Conservation (phyloP, 495 filamentous ascomycete species). For the Penicillium paradoxum region DNA sequence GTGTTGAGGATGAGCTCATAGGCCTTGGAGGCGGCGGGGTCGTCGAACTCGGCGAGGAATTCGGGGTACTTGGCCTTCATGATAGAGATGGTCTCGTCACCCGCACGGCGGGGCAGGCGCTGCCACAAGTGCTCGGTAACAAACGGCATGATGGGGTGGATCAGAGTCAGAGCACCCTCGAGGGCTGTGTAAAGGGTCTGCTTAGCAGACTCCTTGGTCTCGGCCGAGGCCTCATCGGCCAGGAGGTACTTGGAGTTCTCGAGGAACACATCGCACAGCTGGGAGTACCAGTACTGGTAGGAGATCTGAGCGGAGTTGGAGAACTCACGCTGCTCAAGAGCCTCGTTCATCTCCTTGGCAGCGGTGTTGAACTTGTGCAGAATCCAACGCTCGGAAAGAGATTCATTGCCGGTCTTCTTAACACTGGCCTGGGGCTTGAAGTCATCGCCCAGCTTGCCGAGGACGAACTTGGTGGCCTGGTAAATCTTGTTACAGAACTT, state of each 20-base stretch:
- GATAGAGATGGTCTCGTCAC: conserved; percentile 61
- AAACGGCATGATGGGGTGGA: conserved; percentile 79
- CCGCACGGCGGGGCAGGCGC: conserved; percentile 60
- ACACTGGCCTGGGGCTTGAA: conserved; percentile 58
- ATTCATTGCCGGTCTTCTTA: conserved; percentile 59
- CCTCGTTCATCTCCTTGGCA: conserved; percentile 67
- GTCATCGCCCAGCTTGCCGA: conserved; percentile 68
- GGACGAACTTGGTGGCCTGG: conserved; percentile 81
- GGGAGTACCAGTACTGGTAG: conserved; percentile 66
- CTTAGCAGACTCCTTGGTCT: conserved; percentile 54
- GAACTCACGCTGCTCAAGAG: conserved; percentile 69
- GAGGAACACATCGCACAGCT: conserved; percentile 64
- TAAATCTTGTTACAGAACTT: conserved; percentile 92
- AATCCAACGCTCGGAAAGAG: conserved; percentile 79
- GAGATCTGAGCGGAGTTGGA: conserved; percentile 54
- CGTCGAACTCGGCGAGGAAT: conserved; percentile 50
- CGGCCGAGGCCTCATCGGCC: conserved; percentile 51
- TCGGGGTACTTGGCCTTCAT: conserved; percentile 63
- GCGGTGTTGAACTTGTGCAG: conserved; percentile 72
- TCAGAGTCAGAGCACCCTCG: conserved; percentile 60
- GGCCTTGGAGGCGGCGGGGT: conserved; percentile 52
- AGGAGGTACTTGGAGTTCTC: conserved; percentile 78
- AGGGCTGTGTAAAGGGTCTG: conserved; percentile 65
- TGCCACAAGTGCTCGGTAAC: conserved; percentile 77
- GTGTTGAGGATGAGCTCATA: conserved; percentile 62